Base-by-base conservation (phyloP, 139 green algal genomes). In the Micractinium conductrix region DNA sequence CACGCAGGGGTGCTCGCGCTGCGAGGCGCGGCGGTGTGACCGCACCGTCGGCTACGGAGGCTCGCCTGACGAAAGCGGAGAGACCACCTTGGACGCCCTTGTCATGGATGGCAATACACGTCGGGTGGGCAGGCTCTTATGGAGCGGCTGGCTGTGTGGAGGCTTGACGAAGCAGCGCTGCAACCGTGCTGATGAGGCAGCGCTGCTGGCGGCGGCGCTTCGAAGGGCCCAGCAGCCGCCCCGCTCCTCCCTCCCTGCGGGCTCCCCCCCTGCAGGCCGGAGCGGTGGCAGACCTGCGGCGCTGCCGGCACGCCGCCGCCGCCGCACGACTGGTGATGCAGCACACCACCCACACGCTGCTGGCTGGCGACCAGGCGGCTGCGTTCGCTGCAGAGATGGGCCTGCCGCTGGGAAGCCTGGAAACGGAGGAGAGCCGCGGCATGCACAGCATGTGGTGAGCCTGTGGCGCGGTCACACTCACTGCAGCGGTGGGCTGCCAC, bases 21-120 rank as follows among this genome's bases (percentile, higher is more conserved):
- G 91, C 72, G 93, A 96, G 87, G 53, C 70, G 35, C 33, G 84
- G 45, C 92, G 91, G 44, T 96, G 94, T 83, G 93, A 95, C 81
- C 74, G 89, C n/a, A 92, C 94, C 2, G 94, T 97, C 8, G 94
- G 94, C 8, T 95, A 78, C 73, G 94, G 93, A 0, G 94, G 94
- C 38, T 90, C 78, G 35, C 94, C 87, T 8, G 85, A 85, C 33
- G 85, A 85, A 38, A 3, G 21, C 8, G 85, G 79, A 0, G 83
- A 87, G 53, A 95, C 93, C 22, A 96, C 92, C 0, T 74, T 96
- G 38, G 94, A 97, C 81, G 94, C 94, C 22, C 80, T 97, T 69
- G 85, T 97, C 45, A 96, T 97, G 85, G 89, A 95, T 63, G 94
- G 93, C 62, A 83, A 87, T 53, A 88, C 86, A n/a, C 91, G n/a